These are phyloP conservation scores for Trichomonascus vanleenenianus DNA, from an alignment of 805 yeast species.

Conservation along the genomic window DNA sequence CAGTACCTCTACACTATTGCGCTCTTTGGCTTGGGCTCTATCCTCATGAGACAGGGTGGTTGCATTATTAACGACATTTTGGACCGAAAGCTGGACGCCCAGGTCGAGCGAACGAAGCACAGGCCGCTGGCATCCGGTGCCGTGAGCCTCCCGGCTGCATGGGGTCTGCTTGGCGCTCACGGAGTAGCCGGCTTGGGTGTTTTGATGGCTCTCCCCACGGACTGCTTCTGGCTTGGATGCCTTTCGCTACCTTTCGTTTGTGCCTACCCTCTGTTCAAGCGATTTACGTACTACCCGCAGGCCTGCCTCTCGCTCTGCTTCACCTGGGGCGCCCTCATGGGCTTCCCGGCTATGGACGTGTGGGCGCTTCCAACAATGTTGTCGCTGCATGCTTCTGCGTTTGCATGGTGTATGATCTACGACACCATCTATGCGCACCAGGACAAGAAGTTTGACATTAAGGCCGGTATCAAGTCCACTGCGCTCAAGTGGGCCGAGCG, in stretches of 20 bases:
- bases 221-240: constrained; percentile 79
- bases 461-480: constrained; percentile 90
- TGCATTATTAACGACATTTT: constrained; percentile 89
- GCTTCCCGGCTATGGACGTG: constrained; percentile 94
- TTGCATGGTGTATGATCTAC: constrained; percentile 90
- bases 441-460: constrained; percentile 79
- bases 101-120: constrained; percentile 81
- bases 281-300: constrained; percentile 96
- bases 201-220: constrained; percentile 62
- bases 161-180: constrained; percentile 64
- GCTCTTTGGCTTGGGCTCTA: constrained; percentile 74
- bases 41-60: constrained; percentile 96
- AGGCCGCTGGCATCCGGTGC: constrained; percentile 92
- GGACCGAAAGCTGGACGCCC: constrained; percentile 74
- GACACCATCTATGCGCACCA: constrained; percentile 98
- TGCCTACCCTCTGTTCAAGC: constrained; percentile 85
- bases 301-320: constrained; percentile 71
- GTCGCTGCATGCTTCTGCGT: constrained; percentile 68
- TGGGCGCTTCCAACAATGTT: constrained; percentile 68
- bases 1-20: constrained; percentile 55
- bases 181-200: constrained; percentile 66
- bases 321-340: constrained; percentile 90
- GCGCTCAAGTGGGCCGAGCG: constrained; percentile 90
- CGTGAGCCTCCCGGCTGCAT: constrained; percentile 63
- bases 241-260: constrained; percentile 71